Evolutionary conservation across 2,329 filamentous ascomycete species (phyloP).

Genomic region (Fusarium sp.): DNA sequence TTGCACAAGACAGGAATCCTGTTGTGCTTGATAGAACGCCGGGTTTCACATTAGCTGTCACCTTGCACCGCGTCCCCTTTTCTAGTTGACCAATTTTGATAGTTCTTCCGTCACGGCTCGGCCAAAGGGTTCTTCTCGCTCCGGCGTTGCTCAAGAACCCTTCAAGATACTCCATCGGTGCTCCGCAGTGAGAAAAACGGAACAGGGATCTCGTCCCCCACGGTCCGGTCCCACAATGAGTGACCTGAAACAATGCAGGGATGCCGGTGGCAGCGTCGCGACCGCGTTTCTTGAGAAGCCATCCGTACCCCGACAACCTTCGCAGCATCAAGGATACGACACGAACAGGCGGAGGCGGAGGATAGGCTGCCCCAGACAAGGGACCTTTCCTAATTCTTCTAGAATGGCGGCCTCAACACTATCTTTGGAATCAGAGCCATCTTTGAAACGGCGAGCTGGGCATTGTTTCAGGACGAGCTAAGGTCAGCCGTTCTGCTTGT

Average conservation of each 20-base stretch:
- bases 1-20: slow-evolving; percentile 15
- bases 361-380: background rate
- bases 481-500: slow-evolving; percentile 12
- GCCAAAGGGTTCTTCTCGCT: slow-evolving; percentile 3
- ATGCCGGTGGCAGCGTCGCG: slow-evolving; percentile 27
- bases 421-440: slow-evolving; percentile 9
- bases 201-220: slow-evolving; percentile 34
- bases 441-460: slow-evolving; percentile 14
- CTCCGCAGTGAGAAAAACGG: slow-evolving; percentile 13
- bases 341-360: slow-evolving; percentile 8
- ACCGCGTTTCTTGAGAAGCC: slow-evolving; percentile 31
- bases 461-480: slow-evolving; percentile 33
- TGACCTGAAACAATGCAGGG: slow-evolving; percentile 44
- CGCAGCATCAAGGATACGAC: slow-evolving; percentile 14
- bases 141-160: background rate
- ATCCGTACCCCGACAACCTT: slow-evolving; percentile 11
- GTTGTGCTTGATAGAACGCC: background rate
- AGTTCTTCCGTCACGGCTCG: background rate
- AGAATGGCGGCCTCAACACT: slow-evolving; percentile 7
- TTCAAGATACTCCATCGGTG: background rate
- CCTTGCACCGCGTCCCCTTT: background rate
- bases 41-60: background rate
- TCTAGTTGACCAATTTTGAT: background rate
- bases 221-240: slow-evolving; percentile 36
- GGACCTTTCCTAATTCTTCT: slow-evolving; percentile 12